Evolutionary conservation across 805 yeast species (phyloP), one percentile per base, ranked within the genome.

Genomic region (Novakomyces olei): DNA sequence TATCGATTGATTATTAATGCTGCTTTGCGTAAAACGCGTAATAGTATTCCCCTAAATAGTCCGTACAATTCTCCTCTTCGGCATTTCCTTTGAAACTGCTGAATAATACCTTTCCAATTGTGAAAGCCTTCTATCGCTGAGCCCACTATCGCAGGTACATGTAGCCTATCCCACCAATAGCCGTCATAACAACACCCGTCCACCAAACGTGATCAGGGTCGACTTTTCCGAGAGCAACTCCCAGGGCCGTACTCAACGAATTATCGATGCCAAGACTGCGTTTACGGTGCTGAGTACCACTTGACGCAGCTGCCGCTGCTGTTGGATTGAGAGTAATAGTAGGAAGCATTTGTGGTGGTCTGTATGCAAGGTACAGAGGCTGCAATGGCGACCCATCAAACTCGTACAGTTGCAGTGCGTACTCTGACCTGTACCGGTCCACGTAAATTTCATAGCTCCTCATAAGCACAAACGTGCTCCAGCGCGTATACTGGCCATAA

Each of bases 331-430:
- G 57, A 0, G 95, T 83, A 34, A 50, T 55, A 1, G 96, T 88
- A 15, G 98, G 98, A 38, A 88, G 67, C 98, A 88, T 88, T 67
- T 76, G 63, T 6, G 98, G 91, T 4, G 98, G 98, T 44, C 67
- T 66, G 58, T 83, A 88, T 2, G 91, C 93, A 51, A 88, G 63
- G 53, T 80, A 88, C 45, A 88, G 53, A 1, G 98, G 96, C 42
- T 80, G 85, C 60, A 75, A 54, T 29, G 69, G 69, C 12, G 77
- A 51, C 12, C 95, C 95, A 27, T 57, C 60, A 44, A 65, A 73
- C 55, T 73, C 71, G 54, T 65, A 73, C 37, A 88, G 57, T 39
- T 72, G 72, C 36, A 88, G 64, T 42, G 67, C 65, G 55, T 70
- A 72, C 46, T 80, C 66, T 15, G 98, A 98, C 47, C 78, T 76